Percentiles rank a stretch among this genome's conserved stretches.
Evolutionary conservation across 202 grass and related monocot genomes (phyloP).

Genomic region (Bolboschoenoplectus hybrid): DNA sequence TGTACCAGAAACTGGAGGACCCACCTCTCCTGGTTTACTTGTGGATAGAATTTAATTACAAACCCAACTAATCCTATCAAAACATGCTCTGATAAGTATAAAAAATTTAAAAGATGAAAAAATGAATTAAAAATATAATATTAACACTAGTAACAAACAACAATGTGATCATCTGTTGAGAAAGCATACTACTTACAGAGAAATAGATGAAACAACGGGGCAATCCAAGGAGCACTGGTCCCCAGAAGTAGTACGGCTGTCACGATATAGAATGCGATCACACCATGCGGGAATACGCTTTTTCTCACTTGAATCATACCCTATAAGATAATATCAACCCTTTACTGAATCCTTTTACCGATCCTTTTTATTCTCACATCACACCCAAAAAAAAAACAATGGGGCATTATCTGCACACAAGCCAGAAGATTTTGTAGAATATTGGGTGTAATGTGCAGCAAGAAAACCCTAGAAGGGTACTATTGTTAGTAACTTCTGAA

Average conservation of each 20-base stretch:
- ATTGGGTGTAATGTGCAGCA: not conserved
- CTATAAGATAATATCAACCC: conserved; percentile 44
- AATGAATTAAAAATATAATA: conserved; percentile 19
- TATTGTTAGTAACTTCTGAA: not conserved
- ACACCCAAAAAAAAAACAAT: not conserved
- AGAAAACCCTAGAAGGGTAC: not conserved
- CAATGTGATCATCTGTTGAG: conserved; percentile 21
- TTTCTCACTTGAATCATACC: conserved; percentile 89
- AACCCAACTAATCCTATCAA: not conserved
- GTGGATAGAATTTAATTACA: not conserved
- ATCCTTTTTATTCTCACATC: not conserved
- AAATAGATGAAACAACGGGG: conserved; percentile 83
- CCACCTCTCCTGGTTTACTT: not conserved
- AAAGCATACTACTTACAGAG: conserved; percentile 67
- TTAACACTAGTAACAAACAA: not conserved
- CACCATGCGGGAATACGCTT: conserved; percentile 94
- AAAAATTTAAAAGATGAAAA: conserved; percentile 11
- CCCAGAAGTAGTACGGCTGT: conserved; percentile 57
- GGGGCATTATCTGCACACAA: not conserved
- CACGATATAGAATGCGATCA: conserved; percentile 83
- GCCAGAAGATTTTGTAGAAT: not conserved
- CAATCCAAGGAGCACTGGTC: conserved; percentile 60
- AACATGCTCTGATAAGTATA: not conserved
- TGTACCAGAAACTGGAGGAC: not conserved
- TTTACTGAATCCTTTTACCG: not conserved